Evolutionary conservation across 1,284 basidiomycete species (phyloP).

Genomic region (Microstroma glucosiphilum): DNA sequence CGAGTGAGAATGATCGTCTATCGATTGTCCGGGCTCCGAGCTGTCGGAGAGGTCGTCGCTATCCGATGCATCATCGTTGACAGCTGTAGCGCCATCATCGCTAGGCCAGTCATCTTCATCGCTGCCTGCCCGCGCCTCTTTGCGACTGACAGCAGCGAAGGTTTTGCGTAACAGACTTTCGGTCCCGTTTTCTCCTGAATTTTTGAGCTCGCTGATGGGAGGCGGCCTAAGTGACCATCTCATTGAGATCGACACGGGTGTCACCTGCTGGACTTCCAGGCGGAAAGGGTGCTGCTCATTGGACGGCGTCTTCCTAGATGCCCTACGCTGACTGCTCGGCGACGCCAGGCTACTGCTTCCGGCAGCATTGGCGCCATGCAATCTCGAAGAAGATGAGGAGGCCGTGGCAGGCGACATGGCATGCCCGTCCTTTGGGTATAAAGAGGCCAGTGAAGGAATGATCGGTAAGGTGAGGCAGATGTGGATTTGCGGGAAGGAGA

Average conservation of each 20-base stretch:
- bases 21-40: constrained; percentile 10
- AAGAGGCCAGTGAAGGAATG: too few relatives aligned
- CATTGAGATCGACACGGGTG: constrained; percentile 37
- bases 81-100: constrained; percentile 30
- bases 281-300: constrained; percentile 32
- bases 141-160: constrained; percentile 10
- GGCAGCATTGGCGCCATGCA: too few relatives aligned
- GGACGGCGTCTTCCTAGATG: neutral
- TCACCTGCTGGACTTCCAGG: constrained; percentile 39
- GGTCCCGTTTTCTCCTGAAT: neutral
- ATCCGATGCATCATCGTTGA: constrained; percentile 20
- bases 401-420: too few relatives aligned
- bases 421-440: too few relatives aligned
- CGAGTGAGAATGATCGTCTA: neutral
- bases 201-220: constrained; percentile 31
- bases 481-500: too few relatives aligned
- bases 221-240: constrained; percentile 38
- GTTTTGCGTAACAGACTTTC: neutral
- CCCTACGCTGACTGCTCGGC: too few relatives aligned
- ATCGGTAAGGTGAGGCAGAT: too few relatives aligned
- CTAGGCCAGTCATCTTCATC: constrained; percentile 32
- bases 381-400: too few relatives aligned
- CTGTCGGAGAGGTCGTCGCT: constrained; percentile 9
- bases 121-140: constrained; percentile 30
- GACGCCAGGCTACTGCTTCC: too few relatives aligned